phyloP scores from a whole-genome alignment of 2,329 filamentous ascomycete genomes.

The Sporothrix curviconia region DNA sequence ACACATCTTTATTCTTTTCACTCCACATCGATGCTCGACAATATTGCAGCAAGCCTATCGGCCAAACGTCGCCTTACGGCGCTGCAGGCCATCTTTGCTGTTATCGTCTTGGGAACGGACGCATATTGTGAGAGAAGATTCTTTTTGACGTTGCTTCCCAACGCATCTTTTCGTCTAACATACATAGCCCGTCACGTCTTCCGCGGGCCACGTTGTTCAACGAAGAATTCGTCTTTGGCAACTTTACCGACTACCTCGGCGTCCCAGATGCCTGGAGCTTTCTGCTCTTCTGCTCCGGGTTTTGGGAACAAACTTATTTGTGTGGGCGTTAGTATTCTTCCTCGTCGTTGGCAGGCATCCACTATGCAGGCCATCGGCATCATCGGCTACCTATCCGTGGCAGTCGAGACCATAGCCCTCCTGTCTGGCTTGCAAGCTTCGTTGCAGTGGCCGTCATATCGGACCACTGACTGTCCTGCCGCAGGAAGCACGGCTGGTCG shows the following conservation, averaged over 20 bases:
- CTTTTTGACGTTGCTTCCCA: not conserved
- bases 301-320: not conserved
- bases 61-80: not conserved
- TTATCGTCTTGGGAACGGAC: not conserved
- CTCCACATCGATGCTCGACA: not conserved
- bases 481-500: not conserved
- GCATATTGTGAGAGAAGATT: not conserved
- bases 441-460: not conserved
- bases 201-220: not conserved
- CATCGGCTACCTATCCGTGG: not conserved
- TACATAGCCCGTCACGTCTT: not conserved
- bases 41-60: not conserved
- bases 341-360: not conserved
- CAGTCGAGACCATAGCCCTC: constrained; percentile 2
- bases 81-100: not conserved
- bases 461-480: not conserved
- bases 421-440: not conserved
- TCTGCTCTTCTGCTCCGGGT: constrained; percentile 4
- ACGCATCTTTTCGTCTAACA: constrained; percentile 17
- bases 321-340: constrained; percentile 4
- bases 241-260: not conserved
- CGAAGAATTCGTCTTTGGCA: not conserved
- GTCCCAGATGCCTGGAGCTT: constrained; percentile 9
- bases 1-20: no score
- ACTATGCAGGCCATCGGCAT: not conserved